Evolutionary conservation across 2,329 filamentous ascomycete genomes (phyloP).

Genomic region (Amesomyces nigricolor): DNA sequence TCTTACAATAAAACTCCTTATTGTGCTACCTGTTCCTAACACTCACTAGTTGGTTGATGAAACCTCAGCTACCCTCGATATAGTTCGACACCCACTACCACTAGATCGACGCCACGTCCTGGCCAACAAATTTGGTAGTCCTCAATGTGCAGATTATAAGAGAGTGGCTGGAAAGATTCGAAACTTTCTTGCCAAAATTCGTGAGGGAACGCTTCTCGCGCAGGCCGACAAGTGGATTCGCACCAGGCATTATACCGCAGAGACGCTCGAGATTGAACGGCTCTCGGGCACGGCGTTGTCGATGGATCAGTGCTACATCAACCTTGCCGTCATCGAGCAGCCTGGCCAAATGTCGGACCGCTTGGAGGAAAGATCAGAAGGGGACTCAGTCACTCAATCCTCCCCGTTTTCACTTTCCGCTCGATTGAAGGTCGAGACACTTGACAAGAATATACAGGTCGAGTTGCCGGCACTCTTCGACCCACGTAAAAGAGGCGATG

Average conservation of each 20-base stretch:
- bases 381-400: neutral
- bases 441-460: constrained; percentile 23
- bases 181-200: constrained; percentile 19
- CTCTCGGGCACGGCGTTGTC: constrained; percentile 32
- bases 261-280: constrained; percentile 30
- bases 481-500: constrained; percentile 19
- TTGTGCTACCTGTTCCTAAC: constrained; percentile 11
- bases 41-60: constrained; percentile 24
- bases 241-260: constrained; percentile 22
- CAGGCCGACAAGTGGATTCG: constrained; percentile 26
- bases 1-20: neutral
- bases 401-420: constrained; percentile 28
- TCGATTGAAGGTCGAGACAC: constrained; percentile 29
- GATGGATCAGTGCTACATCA: constrained; percentile 38
- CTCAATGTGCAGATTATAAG: constrained; percentile 5
- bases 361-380: neutral
- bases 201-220: constrained; percentile 15
- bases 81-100: constrained; percentile 23
- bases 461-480: constrained; percentile 29
- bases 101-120: constrained; percentile 24
- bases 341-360: neutral
- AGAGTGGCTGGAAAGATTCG: constrained; percentile 21
- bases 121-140: constrained; percentile 29
- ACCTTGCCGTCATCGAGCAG: constrained; percentile 34
- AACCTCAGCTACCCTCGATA: constrained; percentile 25